Evolutionary conservation across 345 rosid species (phyloP), one percentile per base, ranked within the genome.

Genomic region (Citrus medica): DNA sequence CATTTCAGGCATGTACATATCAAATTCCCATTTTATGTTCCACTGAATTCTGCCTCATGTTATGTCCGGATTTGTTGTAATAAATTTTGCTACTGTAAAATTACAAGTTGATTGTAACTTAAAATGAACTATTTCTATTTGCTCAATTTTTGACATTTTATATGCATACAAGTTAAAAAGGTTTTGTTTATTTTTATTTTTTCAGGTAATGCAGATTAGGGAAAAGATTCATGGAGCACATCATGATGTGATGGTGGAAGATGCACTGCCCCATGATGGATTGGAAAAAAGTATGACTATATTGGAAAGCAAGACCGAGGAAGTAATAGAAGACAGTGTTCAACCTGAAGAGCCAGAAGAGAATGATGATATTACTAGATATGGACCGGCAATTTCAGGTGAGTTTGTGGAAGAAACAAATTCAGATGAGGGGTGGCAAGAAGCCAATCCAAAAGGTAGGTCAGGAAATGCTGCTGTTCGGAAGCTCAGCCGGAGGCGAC

Each of bases 391-490:
- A 66, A 19, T 28, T 32, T 19, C 84, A 24, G 76, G 66, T 37
- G 84, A 85, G 73, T 66, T 70, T 38, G 76, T 79, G 46, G 85
- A 81, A 79, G 92, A 88, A 77, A 79, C 84, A 59, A 67, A 82
- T 79, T 83, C 89, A 12, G 88, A 86, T 59, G 93, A 91, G 84
- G 92, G 95, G 33, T 89, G 95, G 95, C 93, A 88, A 84, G 90
- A 88, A 80, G 95, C 95, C 65, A 83, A 79, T 78, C 65, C 88
- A 5, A 88, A 85, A 82, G 87, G 90, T 38, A 82, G 90, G 35
- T 77, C 82, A 59, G 86, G 88, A 69, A 84, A 78, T 67, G 76
- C 78, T 42, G 77, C 71, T 35, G 78, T 88, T 48, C 81, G 79
- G 80, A 89, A 85, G 74, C 80, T 79, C 73, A 75, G 81, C 51